Evolutionary conservation across 2,329 filamentous ascomycete species (phyloP), one percentile per base, ranked within the genome.

Genomic region (Colletotrichum sp.): DNA sequence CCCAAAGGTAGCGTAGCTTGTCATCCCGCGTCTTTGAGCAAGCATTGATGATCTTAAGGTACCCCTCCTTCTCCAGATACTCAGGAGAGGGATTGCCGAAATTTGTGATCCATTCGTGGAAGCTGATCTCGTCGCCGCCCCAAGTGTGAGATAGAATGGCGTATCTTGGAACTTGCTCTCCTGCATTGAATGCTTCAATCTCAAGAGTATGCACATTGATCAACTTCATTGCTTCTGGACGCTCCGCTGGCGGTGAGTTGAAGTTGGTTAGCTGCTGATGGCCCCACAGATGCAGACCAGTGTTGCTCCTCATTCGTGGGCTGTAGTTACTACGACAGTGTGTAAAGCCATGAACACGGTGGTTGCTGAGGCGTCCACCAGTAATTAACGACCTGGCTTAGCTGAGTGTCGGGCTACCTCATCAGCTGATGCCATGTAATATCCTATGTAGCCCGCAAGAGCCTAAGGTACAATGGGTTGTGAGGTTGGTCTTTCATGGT

Each of bases 101-200:
- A 39, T 61, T 34, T 36, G 57, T 36, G 12, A 25, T 44, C 76
- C 79, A 78, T 49, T 82, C 80, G 15, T 82, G 77, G 64, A 81
- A 81, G 12, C 77, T 77, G 4, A 83, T 78, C 61, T 85, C 83
- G 2, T 81, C 79, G 1, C 79, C 69, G 19, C 78, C 71, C 84
- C 84, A 86, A 0, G 82, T 84, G 63, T 85, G 84, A 11, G 84
- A 85, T 2, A 86, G 79, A 39, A 85, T 85, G 11, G 82, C 83
- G 66, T 85, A 86, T 2, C 30, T 64, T 29, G 70, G 74, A 15
- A 66, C 44, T 27, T 64, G 7, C 2, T 71, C 27, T 11, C 78
- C 77, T 27, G 78, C 77, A 7, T 77, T 71, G 59, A 83, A 82
- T 36, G 66, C 69, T 49, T 81, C 76, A n/a, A 83, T 77, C 3